phyloP scores from a whole-genome alignment of 1,284 basidiomycete species.

The Singerocomus inundabilis region DNA sequence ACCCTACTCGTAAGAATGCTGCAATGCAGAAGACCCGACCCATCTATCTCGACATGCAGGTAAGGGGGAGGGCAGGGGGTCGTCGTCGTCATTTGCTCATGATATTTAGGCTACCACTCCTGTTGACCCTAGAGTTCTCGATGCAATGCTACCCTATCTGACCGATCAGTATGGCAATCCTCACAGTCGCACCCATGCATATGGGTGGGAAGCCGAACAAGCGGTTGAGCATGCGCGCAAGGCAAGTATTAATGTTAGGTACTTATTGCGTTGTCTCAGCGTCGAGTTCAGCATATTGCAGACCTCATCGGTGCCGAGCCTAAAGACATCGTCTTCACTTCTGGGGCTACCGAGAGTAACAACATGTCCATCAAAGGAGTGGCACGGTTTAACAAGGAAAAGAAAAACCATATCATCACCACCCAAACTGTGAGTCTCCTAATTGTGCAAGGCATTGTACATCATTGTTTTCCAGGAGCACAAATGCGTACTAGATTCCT shows the following conservation, averaged over 20 bases:
- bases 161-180: slow-evolving; percentile 99
- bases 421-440: slow-evolving; percentile 73
- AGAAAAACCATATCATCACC: slow-evolving; percentile 89
- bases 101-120: slow-evolving; percentile 86
- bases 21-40: slow-evolving; percentile 71
- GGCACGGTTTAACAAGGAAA: slow-evolving; percentile 90
- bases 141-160: slow-evolving; percentile 94
- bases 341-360: slow-evolving; percentile 97
- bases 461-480: slow-evolving; percentile 73
- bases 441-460: not conserved
- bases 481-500: slow-evolving; percentile 99
- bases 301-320: slow-evolving; percentile 90
- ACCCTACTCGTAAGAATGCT: slow-evolving; percentile 62
- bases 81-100: slow-evolving; percentile 12
- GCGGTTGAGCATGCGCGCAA: slow-evolving; percentile 91
- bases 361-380: slow-evolving; percentile 99
- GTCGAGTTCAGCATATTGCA: slow-evolving; percentile 69
- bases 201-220: slow-evolving; percentile 98
- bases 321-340: slow-evolving; percentile 98
- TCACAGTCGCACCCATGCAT: slow-evolving; percentile 96
- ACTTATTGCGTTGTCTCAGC: slow-evolving; percentile 15
- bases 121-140: slow-evolving; percentile 94
- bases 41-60: slow-evolving; percentile 96
- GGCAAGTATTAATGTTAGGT: slow-evolving; percentile 39
- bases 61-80: slow-evolving; percentile 25